Evolutionary conservation across 139 green algal genomes (phyloP), one percentile per base, ranked within the genome.

Genomic region (Klebsormidium nitens): DNA sequence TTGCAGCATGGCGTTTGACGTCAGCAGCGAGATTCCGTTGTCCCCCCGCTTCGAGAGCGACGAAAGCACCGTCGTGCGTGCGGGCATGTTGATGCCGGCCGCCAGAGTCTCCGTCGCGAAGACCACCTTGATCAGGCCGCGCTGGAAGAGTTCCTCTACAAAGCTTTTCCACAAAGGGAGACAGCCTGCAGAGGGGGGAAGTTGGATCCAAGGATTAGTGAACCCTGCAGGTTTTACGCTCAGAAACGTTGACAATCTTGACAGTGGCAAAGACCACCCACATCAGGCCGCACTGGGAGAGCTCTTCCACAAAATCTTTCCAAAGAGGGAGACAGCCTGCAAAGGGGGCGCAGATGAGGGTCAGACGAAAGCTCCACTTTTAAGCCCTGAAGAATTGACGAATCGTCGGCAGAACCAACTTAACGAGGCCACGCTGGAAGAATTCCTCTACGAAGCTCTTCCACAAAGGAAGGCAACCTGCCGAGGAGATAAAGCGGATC

Each of bases 21-120:
- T 61, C 2, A 84, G 66, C 37, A 74, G 39, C 1, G 49, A 34
- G 36, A 61, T 72, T 6, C 66, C 66, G 6, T 29, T 40, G 38
- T 83, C 58, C 36, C 59, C 68, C 34, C 74, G 71, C 35, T 80
- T 83, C 34, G 28, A 61, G 34, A 85, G 57, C 5, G 76, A 49
- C 4, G 50, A 75, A 4, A 85, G 36, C 31, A 82, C 75, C 0
- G 66, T 69, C n/a, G 69, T 75, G 63, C 93, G 83, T 0, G 93
- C 93, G 3, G 93, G 93, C 93, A 98, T 98, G 87, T 98, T 98
- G 81, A 97, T 95, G 49, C 93, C 93, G 0, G 93, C 91, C 1
- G 93, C 92, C n/a, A 98, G 79, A 26, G 93, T 98, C 73, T 95
- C 92, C 28, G 93, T 98, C 1, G 93, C 91, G 84, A 96, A 96